Evolutionary conservation across 768 basidiomycete species (phyloP).

Genomic region (Russula compacta): DNA sequence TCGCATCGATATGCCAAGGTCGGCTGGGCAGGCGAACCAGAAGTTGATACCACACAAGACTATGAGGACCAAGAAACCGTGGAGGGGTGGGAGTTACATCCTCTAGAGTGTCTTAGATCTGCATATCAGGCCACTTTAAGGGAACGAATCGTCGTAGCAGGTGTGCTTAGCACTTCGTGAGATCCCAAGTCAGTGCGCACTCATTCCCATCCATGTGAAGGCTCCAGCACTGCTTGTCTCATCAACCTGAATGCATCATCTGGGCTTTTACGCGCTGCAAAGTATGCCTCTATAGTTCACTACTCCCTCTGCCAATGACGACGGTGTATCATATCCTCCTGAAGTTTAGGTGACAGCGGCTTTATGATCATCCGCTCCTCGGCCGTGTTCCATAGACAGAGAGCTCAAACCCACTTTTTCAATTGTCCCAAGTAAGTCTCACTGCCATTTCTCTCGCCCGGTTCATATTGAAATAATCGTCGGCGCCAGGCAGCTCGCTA

Average conservation of each 20-base stretch:
- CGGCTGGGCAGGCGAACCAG: constrained; percentile 79
- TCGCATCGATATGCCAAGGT: constrained; percentile 61
- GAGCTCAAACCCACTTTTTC: constrained; percentile 37
- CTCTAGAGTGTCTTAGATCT: constrained; percentile 60
- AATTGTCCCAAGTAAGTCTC: constrained; percentile 40
- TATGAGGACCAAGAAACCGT: constrained; percentile 56
- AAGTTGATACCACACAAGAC: constrained; percentile 67
- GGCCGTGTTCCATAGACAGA: constrained; percentile 43
- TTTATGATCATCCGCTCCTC: constrained; percentile 64
- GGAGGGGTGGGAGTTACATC: constrained; percentile 61
- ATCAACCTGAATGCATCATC: constrained; percentile 66
- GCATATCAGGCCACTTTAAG: constrained; percentile 64
- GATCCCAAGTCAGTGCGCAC: not conserved
- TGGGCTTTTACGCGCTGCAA: constrained; percentile 66
- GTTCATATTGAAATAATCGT: not conserved
- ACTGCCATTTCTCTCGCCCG: not conserved
- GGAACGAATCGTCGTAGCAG: constrained; percentile 41
- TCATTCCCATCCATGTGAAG: constrained; percentile 30
- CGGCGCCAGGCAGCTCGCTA: constrained; percentile 29
- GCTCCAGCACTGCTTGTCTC: constrained; percentile 79
- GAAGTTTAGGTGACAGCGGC: constrained; percentile 72
- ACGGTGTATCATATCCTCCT: constrained; percentile 7
- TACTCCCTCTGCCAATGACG: not conserved
- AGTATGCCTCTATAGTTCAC: constrained; percentile 37
- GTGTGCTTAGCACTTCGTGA: constrained; percentile 17